Base-by-base conservation (phyloP, 2,329 filamentous ascomycete species). In the Nannizziopsis barbatae region DNA sequence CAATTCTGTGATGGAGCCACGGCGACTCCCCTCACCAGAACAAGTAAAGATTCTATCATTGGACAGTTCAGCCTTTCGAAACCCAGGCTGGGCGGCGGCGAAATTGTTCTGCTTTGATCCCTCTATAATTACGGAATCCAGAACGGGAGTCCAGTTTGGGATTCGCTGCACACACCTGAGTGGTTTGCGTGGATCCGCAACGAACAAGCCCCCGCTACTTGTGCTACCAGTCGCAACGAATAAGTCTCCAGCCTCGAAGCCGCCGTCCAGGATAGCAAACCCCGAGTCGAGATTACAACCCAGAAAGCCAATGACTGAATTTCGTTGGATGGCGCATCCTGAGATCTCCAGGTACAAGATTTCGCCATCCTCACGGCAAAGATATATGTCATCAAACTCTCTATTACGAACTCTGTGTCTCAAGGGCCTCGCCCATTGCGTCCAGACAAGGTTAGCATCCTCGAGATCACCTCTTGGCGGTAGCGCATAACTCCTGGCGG, bases 291-390 rank as follows among this genome's bases (percentile, higher is more conserved):
- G 83, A 52, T 84, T 86, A 57, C 83, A 84, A 45, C 77, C 74
- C 55, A 86, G 79, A 44, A 75, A 74, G 6, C 84, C 83, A 50
- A 86, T 73, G 75, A 73, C 47, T 75, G 71, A 36, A 73, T 71
- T 45, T 75, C 71, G 46, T 81, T 62, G 55, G 77, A 70, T 40
- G 73, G 75, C 71, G 5, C 66, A 65, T 42, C 70, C 63, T 30
- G 74, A 73, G 50, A 86, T 79, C 55, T 87, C 81, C 3, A 90
- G 66, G 54, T 83, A 85, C 47, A 81, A 76, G 8, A 95, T 75
- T 42, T 81, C 71, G 2, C 92, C 92, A 60, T 96, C 90, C 66
- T 96, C 90, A 47, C 89, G 80, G 9, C 84, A 85, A 12, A 98
- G 70, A 60, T 92, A 95, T 42, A 96, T 80, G 51, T 83, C 80